Percentiles rank a stretch among this genome's conserved stretches.
Evolutionary conservation across 2,329 filamentous ascomycete genomes (phyloP).

Genomic region (Paradendryphiella salina): DNA sequence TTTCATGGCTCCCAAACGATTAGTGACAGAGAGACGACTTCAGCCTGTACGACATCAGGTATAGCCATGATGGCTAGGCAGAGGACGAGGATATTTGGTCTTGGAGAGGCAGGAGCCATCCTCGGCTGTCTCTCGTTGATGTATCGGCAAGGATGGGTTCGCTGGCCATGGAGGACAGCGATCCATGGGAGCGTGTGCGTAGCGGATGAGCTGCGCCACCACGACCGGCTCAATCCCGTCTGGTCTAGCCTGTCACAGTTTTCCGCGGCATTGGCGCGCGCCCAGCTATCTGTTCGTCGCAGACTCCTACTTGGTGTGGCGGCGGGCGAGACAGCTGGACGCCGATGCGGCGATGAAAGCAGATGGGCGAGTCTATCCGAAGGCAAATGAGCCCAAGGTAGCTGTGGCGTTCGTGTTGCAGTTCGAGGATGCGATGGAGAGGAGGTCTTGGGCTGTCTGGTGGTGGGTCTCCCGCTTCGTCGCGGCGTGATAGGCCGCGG

Average conservation of each 20-base stretch:
- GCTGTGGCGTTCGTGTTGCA: slow-evolving; percentile 7
- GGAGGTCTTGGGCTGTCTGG: slow-evolving; percentile 5
- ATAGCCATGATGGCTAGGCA: too few relatives aligned
- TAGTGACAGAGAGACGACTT: too few relatives aligned
- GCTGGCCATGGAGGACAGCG: slow-evolving; percentile 1
- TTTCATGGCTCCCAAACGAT: neutral
- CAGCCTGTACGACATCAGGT: too few relatives aligned
- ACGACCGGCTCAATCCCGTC: slow-evolving; percentile 9
- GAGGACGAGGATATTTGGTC: too few relatives aligned
- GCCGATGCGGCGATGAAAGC: neutral
- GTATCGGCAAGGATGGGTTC: neutral
- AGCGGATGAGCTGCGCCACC: slow-evolving; percentile 12
- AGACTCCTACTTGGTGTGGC: slow-evolving; percentile 6
- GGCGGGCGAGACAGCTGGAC: neutral
- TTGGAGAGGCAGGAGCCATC: neutral
- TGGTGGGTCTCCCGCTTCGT: slow-evolving; percentile 8
- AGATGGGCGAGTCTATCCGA: neutral
- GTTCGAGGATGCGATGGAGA: slow-evolving; percentile 3
- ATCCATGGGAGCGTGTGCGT: neutral
- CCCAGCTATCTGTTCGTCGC: slow-evolving; percentile 2
- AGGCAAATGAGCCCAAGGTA: neutral
- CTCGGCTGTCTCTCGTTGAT: slow-evolving; percentile 1
- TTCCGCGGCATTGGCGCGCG: slow-evolving; percentile 8
- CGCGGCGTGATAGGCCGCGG: slow-evolving; percentile 7
- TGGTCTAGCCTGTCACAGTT: slow-evolving; percentile 8